Conservation (phyloP, 83 land plant species). For the Picea engelmannii region DNA sequence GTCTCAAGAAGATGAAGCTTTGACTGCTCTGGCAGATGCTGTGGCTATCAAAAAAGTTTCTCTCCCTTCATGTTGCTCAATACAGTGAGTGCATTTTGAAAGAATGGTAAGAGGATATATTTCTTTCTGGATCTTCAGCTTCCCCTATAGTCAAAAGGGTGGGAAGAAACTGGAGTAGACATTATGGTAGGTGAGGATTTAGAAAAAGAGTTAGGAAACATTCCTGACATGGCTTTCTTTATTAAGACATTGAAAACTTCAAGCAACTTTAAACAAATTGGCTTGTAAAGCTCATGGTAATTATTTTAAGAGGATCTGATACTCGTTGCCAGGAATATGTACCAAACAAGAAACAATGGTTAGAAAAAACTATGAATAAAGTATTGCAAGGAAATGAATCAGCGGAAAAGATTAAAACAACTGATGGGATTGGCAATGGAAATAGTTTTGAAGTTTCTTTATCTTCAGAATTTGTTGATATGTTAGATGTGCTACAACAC, state of each 20-base stretch:
- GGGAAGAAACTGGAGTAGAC: conserved; percentile 4
- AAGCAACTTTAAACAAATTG: conserved; percentile 58
- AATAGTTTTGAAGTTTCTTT: conserved; percentile 24
- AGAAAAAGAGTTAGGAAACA: conserved; percentile 9
- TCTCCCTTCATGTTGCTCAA: conserved; percentile 77
- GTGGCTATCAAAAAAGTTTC: conserved; percentile 63
- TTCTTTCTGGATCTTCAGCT: conserved; percentile 72
- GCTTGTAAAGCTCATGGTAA: conserved; percentile 71
- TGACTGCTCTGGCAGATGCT: conserved; percentile 84
- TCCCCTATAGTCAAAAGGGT: conserved; percentile 18
- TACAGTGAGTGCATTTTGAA: conserved; percentile 68
- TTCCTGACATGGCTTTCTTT: conserved; percentile 25
- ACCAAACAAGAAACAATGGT: conserved; percentile 62
- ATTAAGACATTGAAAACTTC: conserved; percentile 52
- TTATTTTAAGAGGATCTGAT: conserved; percentile 80
- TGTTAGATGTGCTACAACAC: conserved; percentile 73
- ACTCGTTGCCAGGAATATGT: conserved; percentile 63
- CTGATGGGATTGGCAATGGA: conserved; percentile 21
- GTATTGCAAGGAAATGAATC: not conserved
- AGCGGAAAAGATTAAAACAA: not conserved
- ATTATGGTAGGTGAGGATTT: no score
- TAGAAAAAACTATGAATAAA: conserved; percentile 24
- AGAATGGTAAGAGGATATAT: conserved; percentile 88
- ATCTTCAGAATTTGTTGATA: conserved; percentile 62
- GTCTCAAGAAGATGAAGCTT: conserved; percentile 88